Conservation (phyloP, 257 asterid genomes). For the Paulownia fortunei region DNA sequence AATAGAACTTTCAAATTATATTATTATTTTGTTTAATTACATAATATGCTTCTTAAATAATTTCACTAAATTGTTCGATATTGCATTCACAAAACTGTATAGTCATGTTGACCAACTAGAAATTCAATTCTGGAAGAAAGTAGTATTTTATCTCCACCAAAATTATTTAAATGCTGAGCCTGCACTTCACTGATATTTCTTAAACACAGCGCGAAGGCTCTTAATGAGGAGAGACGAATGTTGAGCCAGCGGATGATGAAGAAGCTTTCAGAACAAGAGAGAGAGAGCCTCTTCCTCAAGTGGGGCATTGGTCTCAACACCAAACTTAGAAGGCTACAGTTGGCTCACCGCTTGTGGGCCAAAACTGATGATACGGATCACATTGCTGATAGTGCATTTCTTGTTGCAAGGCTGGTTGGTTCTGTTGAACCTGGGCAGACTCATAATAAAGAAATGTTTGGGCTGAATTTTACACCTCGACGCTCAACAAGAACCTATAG, state of each 20-base stretch:
- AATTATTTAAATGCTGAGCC: background rate
- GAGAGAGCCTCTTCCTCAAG: slow-evolving; percentile 73
- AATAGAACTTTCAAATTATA: no score
- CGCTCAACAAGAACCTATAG: slow-evolving; percentile 53
- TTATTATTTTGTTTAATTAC: background rate
- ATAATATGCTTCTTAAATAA: background rate
- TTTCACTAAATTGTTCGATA: background rate
- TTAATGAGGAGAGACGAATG: slow-evolving; percentile 74
- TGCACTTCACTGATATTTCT: slow-evolving; percentile 7
- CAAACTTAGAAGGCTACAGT: slow-evolving; percentile 72
- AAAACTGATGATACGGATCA: slow-evolving; percentile 73
- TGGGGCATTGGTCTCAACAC: slow-evolving; percentile 79
- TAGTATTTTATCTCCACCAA: background rate
- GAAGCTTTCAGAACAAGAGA: slow-evolving; percentile 77
- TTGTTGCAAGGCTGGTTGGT: slow-evolving; percentile 75
- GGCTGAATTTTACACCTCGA: slow-evolving; percentile 77
- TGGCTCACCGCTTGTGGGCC: slow-evolving; percentile 76
- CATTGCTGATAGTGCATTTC: slow-evolving; percentile 69
- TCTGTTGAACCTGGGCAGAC: slow-evolving; percentile 60
- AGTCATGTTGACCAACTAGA: background rate
- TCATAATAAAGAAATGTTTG: slow-evolving; percentile 86
- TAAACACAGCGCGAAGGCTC: slow-evolving; percentile 65
- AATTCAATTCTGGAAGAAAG: background rate
- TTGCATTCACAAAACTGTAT: background rate
- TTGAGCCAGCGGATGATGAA: slow-evolving; percentile 74